Evolutionary conservation across 1,284 basidiomycete genomes (phyloP).

Genomic region (Rhodotorula sp.): DNA sequence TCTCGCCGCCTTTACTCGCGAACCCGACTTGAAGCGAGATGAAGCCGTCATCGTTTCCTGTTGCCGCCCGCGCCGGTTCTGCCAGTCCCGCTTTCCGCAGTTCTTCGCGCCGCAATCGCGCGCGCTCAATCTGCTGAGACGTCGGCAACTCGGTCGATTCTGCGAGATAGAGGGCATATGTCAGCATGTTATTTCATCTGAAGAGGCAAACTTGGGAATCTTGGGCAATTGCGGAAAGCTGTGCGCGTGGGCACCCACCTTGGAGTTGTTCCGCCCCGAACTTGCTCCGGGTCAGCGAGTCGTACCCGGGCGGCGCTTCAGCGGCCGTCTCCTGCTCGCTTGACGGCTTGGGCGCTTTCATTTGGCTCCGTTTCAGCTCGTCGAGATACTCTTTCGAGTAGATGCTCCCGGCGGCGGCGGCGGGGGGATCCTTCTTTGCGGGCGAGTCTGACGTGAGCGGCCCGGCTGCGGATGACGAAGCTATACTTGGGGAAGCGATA

Average conservation of each 20-base stretch:
- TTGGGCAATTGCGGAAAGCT: too few species aligned
- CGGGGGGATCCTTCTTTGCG: not conserved
- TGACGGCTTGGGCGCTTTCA: slow-evolving; percentile 54
- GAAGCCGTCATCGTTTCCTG: slow-evolving; percentile 61
- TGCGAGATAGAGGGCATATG: not conserved
- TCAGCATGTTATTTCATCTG: too few species aligned
- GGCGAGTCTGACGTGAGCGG: not conserved
- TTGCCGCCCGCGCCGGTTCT: not conserved
- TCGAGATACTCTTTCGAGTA: slow-evolving; percentile 77
- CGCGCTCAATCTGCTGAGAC: slow-evolving; percentile 29
- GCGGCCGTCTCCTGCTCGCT: not conserved
- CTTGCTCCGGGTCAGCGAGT: slow-evolving; percentile 34
- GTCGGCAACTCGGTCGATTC: not conserved
- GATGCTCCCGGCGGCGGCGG: not conserved
- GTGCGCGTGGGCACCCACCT: slow-evolving; percentile 48
- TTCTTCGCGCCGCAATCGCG: slow-evolving; percentile 27
- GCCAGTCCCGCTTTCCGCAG: slow-evolving; percentile 18
- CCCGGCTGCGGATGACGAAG: not conserved
- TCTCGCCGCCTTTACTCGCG: slow-evolving; percentile 58
- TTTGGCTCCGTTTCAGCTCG: slow-evolving; percentile 65
- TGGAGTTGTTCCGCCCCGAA: slow-evolving; percentile 52
- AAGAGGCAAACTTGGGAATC: too few species aligned
- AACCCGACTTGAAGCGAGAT: slow-evolving; percentile 71
- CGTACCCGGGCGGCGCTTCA: slow-evolving; percentile 5
- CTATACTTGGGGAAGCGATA: not conserved